Base-by-base conservation (phyloP, 75 land plant species). In the Cunninghamia lanceolata region DNA sequence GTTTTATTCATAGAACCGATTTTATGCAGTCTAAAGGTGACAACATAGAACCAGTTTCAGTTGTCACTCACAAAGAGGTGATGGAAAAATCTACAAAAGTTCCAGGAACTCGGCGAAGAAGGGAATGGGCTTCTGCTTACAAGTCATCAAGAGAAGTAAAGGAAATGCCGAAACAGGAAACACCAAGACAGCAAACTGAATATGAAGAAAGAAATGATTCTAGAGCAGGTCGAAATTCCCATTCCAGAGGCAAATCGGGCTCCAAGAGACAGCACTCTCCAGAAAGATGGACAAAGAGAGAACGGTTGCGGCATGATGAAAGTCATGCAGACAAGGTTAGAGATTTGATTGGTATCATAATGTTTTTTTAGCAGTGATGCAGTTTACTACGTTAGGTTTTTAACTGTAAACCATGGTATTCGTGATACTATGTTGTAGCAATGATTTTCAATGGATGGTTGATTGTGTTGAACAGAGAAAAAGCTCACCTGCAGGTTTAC, bases 211-310 rank as follows among this genome's bases (percentile, higher is more conserved):
- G 85, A 83, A 28, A 56, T 10, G 74, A 70, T 83, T 85, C 36
- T 5, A 78, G 46, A 83, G 38, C 17, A 30, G 83, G 74, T 80
- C 84, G 32, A 73, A 45, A 78, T 82, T 70, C 76, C 16, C 84
- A 78, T 17, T 77, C 39, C 28, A 86, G 30, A 75, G 80, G 82
- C 32, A 84, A 76, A 35, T 46, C 76, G 28, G 85, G 83, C 34
- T 52, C 53, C 25, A 93, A 89, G 46, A 85, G 86, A 35, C 85
- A 88, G 3, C 90, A 68, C 78, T 90, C 99, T 46, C 93, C 95
- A 28, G 92, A 82, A 30, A 56, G 52, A 47, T 86, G 86, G 84
- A 46, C 79, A 82, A 90, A 90, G 6, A 93, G 86, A 89, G 95
- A 94, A 83, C 90, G 94, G 52, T 87, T 83, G 34, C 87, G 92